Conservation (phyloP, 768 basidiomycete species). For the Naematelia aurantialba region DNA sequence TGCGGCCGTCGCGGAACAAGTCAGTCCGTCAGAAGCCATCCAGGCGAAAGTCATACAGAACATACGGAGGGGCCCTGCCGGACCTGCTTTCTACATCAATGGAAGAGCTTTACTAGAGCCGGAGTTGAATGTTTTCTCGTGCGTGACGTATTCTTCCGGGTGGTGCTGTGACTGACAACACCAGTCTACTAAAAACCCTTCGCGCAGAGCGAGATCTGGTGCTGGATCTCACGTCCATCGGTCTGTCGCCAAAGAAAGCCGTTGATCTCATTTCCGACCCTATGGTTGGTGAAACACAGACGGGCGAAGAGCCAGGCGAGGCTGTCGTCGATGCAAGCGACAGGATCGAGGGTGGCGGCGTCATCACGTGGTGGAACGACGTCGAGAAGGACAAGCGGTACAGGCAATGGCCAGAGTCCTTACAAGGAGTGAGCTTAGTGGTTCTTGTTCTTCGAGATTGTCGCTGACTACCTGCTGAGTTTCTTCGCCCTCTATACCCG, state of each 20-base stretch:
- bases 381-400: constrained; percentile 73
- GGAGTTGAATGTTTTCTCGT: constrained; percentile 70
- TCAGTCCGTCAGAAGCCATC: constrained; percentile 61
- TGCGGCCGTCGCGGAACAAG: constrained; percentile 64
- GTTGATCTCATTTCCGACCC: constrained; percentile 70
- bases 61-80: constrained; percentile 54
- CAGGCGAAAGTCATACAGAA: constrained; percentile 56
- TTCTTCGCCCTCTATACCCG: constrained; percentile 73
- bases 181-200: constrained; percentile 65
- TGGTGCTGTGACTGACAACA: background rate
- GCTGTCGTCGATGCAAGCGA: constrained; percentile 91
- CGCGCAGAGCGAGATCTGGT: constrained; percentile 68
- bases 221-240: constrained; percentile 60
- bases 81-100: constrained; percentile 68
- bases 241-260: constrained; percentile 63
- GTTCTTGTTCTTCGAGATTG: background rate
- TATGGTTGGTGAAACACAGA: constrained; percentile 57
- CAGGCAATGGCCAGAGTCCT: constrained; percentile 29
- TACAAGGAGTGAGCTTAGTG: constrained; percentile 22
- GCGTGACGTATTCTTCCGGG: constrained; percentile 19
- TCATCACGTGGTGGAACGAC: constrained; percentile 86
- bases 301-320: constrained; percentile 58
- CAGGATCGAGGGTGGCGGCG: constrained; percentile 67
- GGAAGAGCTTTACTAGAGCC: constrained; percentile 62
- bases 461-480: constrained; percentile 52